Percentiles rank a stretch among this genome's conserved stretches.
These are phyloP conservation scores for Spiraea crenata DNA, from an alignment of 331 rosid species.

Conservation along the genomic window DNA sequence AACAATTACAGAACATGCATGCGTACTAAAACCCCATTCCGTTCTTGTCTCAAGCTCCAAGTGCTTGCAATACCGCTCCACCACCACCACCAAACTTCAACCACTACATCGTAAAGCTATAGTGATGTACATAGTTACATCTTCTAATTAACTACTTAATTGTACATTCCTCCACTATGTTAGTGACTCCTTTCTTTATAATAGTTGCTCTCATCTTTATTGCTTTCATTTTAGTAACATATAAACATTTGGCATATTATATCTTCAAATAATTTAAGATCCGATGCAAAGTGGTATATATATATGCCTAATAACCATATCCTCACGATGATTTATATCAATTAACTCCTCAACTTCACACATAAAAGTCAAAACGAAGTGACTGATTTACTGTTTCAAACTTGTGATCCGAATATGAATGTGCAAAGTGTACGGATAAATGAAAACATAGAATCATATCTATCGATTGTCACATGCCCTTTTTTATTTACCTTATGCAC, in stretches of 20 bases:
- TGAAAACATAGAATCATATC: no score
- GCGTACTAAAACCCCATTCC: no score
- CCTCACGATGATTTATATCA: no score
- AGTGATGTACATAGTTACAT: not conserved
- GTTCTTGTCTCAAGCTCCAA: no score
- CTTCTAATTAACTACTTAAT: constrained; percentile 1
- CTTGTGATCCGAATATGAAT: no score
- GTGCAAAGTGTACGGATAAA: no score
- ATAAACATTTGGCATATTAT: constrained; percentile 13
- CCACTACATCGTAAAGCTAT: not conserved
- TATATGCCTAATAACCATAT: not conserved
- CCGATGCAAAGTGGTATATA: constrained; percentile 30
- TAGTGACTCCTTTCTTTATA: constrained; percentile 29
- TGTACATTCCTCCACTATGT: constrained; percentile 41
- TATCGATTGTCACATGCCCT: no score
- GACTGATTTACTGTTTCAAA: not conserved
- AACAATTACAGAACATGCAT: not conserved
- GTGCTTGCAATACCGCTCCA: no score
- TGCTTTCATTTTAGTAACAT: constrained; percentile 28
- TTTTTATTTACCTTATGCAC: no score
- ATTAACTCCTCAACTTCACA: not conserved
- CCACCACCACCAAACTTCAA: not conserved
- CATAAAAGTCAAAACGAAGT: not conserved
- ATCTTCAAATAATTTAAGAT: constrained; percentile 36
- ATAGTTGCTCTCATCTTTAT: constrained; percentile 21